Evolutionary conservation across 495 filamentous ascomycete species (phyloP).

Genomic region (Trichoderma asperelloides): DNA sequence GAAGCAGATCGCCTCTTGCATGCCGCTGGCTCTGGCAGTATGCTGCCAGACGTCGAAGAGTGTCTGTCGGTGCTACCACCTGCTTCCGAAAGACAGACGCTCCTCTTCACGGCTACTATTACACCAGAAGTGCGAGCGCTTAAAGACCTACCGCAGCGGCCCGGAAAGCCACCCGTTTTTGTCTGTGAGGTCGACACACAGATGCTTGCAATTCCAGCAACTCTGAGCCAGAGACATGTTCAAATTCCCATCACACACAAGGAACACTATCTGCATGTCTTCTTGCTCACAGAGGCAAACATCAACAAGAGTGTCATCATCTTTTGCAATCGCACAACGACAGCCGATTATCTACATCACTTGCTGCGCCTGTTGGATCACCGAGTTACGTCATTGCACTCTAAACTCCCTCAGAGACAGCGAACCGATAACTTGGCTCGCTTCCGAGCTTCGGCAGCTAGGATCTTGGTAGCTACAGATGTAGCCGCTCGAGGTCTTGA

Average conservation of each 20-base stretch:
- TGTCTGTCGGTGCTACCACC: slow-evolving; percentile 75
- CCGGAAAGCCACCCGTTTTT: slow-evolving; percentile 65
- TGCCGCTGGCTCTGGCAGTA: slow-evolving; percentile 59
- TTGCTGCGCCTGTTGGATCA: slow-evolving; percentile 76
- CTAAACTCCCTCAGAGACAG: slow-evolving; percentile 69
- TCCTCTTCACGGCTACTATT: slow-evolving; percentile 94
- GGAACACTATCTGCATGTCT: slow-evolving; percentile 86
- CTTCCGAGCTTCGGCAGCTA: slow-evolving; percentile 84
- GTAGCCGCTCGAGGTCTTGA: slow-evolving; percentile 94
- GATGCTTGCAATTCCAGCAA: slow-evolving; percentile 62
- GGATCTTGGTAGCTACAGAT: slow-evolving; percentile 89
- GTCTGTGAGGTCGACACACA: slow-evolving; percentile 81
- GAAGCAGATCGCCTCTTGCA: slow-evolving; percentile 90
- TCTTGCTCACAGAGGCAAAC: slow-evolving; percentile 74
- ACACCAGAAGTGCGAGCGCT: slow-evolving; percentile 85
- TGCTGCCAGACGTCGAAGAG: slow-evolving; percentile 87
- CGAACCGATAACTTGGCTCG: slow-evolving; percentile 78
- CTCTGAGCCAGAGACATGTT: slow-evolving; percentile 75
- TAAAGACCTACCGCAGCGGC: slow-evolving; percentile 60
- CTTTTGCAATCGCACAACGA: slow-evolving; percentile 88
- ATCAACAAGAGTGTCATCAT: slow-evolving; percentile 68
- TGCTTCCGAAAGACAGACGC: slow-evolving; percentile 63
- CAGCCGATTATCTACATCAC: slow-evolving; percentile 80
- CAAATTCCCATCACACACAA: slow-evolving; percentile 81
- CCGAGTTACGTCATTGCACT: slow-evolving; percentile 85